Evolutionary conservation across 768 basidiomycete species (phyloP).

Genomic region (Omphalotus guepiniiformis): DNA sequence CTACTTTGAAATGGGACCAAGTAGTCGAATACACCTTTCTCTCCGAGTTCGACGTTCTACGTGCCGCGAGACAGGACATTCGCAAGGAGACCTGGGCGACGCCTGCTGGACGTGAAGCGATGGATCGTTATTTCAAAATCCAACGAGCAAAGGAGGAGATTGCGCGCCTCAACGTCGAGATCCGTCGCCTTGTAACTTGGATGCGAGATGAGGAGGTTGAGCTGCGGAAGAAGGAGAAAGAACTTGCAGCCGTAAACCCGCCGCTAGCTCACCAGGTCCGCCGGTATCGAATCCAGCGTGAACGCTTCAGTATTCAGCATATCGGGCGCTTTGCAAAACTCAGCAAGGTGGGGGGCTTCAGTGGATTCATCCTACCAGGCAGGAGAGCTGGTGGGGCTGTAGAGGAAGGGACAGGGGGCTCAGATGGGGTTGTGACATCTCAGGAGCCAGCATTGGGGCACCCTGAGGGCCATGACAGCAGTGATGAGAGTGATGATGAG

Average conservation of each 20-base stretch:
- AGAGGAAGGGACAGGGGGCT: no score
- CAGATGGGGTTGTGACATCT: no score
- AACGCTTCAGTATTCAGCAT: neutral
- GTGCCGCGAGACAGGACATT: constrained; percentile 6
- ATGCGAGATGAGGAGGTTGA: constrained; percentile 6
- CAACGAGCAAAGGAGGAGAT: constrained; percentile 21
- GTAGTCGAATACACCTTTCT: constrained; percentile 22
- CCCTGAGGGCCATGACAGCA: no score
- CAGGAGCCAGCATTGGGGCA: no score
- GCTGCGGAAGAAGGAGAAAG: constrained; percentile 2
- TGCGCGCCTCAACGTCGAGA: constrained; percentile 18
- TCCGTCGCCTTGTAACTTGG: constrained; percentile 13
- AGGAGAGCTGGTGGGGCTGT: no score
- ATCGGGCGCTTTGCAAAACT: neutral
- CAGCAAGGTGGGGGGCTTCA: constrained; percentile 1
- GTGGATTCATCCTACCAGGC: neutral
- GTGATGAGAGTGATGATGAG: no score
- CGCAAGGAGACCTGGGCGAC: constrained; percentile 10
- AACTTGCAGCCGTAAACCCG: neutral
- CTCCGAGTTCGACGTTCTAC: constrained; percentile 18
- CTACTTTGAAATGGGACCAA: constrained; percentile 15
- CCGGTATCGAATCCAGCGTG: neutral
- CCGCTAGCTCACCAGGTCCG: neutral
- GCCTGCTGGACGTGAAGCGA: constrained; percentile 10
- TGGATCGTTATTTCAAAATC: constrained; percentile 17